These are phyloP conservation scores for Calvatia gigantea DNA, from an alignment of 768 basidiomycete genomes.

Conservation along the genomic window DNA sequence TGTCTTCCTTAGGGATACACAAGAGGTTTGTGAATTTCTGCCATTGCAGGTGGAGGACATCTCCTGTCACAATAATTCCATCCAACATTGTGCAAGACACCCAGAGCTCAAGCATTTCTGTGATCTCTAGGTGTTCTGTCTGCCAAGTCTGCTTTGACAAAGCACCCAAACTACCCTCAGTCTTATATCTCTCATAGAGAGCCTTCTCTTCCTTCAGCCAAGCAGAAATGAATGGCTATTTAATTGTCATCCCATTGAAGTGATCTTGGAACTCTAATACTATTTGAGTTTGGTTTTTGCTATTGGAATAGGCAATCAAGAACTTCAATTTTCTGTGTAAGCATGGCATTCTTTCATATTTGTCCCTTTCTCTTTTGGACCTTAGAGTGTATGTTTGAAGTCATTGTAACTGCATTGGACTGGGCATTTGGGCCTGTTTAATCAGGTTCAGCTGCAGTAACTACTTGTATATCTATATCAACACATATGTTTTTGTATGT, in stretches of 20 bases:
- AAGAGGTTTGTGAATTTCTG: conserved; percentile 22
- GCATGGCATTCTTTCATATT: background rate
- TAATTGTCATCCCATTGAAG: conserved; percentile 25
- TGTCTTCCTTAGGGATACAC: conserved; percentile 22
- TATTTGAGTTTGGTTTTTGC: conserved; percentile 5
- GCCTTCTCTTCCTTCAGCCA: conserved; percentile 25
- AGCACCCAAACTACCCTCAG: conserved; percentile 1
- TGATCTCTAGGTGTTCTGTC: conserved; percentile 25
- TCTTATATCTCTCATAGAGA: conserved; percentile 11
- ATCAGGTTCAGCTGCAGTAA: background rate
- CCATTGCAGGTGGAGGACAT: conserved; percentile 27
- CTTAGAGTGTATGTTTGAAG: background rate
- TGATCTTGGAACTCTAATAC: conserved; percentile 12
- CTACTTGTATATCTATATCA: background rate
- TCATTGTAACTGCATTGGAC: background rate
- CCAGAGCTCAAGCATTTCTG: conserved; percentile 29
- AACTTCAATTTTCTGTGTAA: conserved; percentile 1
- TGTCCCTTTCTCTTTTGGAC: background rate
- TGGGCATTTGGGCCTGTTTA: no score
- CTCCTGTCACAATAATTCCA: conserved; percentile 24
- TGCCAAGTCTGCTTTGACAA: conserved; percentile 17
- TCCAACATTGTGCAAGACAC: conserved; percentile 23
- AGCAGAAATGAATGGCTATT: conserved; percentile 20
- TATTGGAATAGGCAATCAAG: conserved; percentile 1
- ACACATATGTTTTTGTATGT: background rate